Evolutionary conservation across 2,329 filamentous ascomycete species (phyloP), one percentile per base, ranked within the genome.

Genomic region (Colletotrichum limetticola): DNA sequence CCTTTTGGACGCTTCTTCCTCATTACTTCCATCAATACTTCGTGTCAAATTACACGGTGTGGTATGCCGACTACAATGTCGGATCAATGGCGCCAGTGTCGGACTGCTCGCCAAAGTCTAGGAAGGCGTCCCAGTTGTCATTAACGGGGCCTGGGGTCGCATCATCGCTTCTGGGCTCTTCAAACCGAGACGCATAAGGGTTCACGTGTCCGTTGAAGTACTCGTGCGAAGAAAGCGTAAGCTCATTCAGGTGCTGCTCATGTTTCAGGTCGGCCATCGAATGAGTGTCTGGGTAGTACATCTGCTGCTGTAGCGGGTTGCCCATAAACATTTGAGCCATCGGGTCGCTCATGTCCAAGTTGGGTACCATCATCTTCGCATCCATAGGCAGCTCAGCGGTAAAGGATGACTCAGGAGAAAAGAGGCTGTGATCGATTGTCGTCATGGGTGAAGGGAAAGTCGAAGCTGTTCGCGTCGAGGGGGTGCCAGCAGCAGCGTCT

Each of bases 361-460:
- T 80, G 1, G 79, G 77, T 52, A 80, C 76, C 75, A 87, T 78
- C 83, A 85, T 83, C 75, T 82, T 85, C 2, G 83, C 81, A 61
- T 87, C 85, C 1, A 82, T 75, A 0, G 85, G 81, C 7, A 87
- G 75, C 71, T 86, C 82, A 0, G 83, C 76, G 0, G 85, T 86
- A 64, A 87, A 87, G 1, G 78, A 78, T 0, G 85, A 85, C 1
- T 74, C 74, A 2, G 75, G 75, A 1, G 79, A 68, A 49, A 77
- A 79, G 62, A 78, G 76, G 1, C 69, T 72, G 2, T 78, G 56
- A 28, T 81, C 75, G 67, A 58, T 76, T 69, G 24, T 76, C 73
- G 55, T 66, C 62, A 52, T 74, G n/a, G 52, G 71, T 70, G 73
- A 75, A 62, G 79, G 2, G 76, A 75, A 56, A 78, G 77, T n/a